Evolutionary conservation across 2,329 filamentous ascomycete species (phyloP).

Genomic region (Aspergillus vadensis): DNA sequence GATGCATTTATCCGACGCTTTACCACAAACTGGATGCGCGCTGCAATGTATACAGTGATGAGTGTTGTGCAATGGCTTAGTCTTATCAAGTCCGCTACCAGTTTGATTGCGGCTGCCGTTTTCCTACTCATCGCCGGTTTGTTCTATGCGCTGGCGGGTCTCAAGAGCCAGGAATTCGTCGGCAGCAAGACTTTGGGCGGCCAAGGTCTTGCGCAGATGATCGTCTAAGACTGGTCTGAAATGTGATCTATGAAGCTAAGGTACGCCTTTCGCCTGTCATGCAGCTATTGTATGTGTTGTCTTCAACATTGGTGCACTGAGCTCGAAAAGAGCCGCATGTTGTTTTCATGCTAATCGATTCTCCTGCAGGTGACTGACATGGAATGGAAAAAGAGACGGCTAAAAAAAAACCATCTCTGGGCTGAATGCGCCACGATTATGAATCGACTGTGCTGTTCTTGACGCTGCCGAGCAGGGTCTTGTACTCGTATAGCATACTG

Average conservation of each 20-base stretch:
- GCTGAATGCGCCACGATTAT: conserved; percentile 26
- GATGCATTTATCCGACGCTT: conserved; percentile 87
- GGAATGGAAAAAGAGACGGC: conserved; percentile 5
- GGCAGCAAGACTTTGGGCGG: conserved; percentile 93
- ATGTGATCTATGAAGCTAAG: neutral
- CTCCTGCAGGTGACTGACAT: neutral
- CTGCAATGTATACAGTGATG: conserved; percentile 81
- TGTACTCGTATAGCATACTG: conserved; percentile 26
- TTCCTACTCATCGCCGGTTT: conserved; percentile 73
- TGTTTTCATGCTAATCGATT: neutral
- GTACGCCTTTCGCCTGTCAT: neutral
- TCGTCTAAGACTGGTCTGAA: conserved; percentile 61
- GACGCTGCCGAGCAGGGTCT: conserved; percentile 16
- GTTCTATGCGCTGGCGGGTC: conserved; percentile 66
- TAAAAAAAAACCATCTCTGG: conserved; percentile 14
- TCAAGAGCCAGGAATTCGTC: conserved; percentile 50
- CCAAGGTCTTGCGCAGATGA: conserved; percentile 94
- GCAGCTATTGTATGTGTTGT: neutral
- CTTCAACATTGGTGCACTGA: neutral
- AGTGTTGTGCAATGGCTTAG: conserved; percentile 82
- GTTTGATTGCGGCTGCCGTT: conserved; percentile 82
- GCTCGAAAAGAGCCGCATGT: neutral
- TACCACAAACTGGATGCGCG: conserved; percentile 96
- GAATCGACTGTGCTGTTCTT: conserved; percentile 24
- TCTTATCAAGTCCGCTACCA: conserved; percentile 64